Base-by-base conservation (phyloP, 805 yeast genomes). In the Wickerhamiella dianesei region DNA sequence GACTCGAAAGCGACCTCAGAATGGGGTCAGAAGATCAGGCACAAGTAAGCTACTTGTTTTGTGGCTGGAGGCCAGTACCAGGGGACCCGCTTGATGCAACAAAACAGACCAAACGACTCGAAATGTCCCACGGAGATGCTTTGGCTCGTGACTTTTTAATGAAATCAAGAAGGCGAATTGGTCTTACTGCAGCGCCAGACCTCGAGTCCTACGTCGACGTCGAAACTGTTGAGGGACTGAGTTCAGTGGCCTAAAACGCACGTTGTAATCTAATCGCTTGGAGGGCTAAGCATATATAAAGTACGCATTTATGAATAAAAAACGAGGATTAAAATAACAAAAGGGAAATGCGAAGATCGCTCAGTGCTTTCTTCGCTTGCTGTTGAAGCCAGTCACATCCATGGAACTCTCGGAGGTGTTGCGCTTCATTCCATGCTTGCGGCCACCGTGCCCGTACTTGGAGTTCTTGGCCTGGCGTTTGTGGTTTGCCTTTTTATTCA, bases 141-240 rank as follows among this genome's bases (percentile, higher is more conserved):
- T 65, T 88, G 48, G 89, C 96, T 1, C 70, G 98, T 48, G 98
- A 92, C 63, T 85, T 87, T 57, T 80, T 86, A 25, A 65, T 85
- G 65, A 92, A 94, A 62, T 86, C 96, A 0, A 72, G 99, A 60
- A 76, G 79, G 56, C 73, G 96, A 56, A 89, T 87, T 60, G 97
- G 96, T 0, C 64, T 89, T 35, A 71, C 77, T 5, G 84, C 80
- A 13, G 94, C 81, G 50, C 84, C 85, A 18, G 70, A 71, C 2
- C 58, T 88, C 43, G 70, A 72, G 43, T 77, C 77, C 53, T 85
- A 80, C 57, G 73, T 88, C 21, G 94, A 81, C 45, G 63, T 65
- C 1, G 80, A 74, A 1, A 63, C 83, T 17, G 75, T 71, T 52
- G 66, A 67, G 5, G 73, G 74, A 52, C 62, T 86, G 5, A 41